These are phyloP conservation scores for Pseudogymnoascus sp. DNA, from an alignment of 2,329 filamentous ascomycete genomes.

Conservation along the genomic window DNA sequence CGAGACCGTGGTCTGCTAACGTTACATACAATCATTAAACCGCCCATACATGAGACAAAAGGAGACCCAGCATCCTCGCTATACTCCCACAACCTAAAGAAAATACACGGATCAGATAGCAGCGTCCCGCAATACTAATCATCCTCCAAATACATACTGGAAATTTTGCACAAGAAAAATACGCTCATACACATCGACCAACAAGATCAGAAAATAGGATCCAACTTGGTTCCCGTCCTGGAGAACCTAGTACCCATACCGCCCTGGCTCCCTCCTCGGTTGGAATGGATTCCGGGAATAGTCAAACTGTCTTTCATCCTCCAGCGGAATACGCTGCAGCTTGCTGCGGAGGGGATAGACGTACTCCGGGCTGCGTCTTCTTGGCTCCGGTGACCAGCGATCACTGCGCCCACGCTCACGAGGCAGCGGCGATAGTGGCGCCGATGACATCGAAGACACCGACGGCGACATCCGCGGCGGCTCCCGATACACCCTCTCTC, in stretches of 20 bases:
- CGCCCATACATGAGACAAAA: neutral
- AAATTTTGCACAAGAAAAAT: conserved; percentile 2
- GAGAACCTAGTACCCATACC: neutral
- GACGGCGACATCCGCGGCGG: neutral
- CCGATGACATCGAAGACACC: neutral
- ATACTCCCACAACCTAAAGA: neutral
- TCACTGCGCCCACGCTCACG: neutral
- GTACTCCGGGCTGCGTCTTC: neutral
- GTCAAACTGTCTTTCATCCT: neutral
- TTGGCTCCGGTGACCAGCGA: neutral
- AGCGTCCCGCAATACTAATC: conserved; percentile 5
- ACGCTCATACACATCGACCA: neutral
- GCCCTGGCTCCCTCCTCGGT: neutral
- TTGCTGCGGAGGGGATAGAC: neutral
- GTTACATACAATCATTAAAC: conserved; percentile 2
- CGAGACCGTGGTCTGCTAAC: neutral
- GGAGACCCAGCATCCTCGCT: neutral
- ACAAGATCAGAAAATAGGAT: neutral
- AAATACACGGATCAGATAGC: conserved; percentile 4
- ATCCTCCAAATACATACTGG: neutral
- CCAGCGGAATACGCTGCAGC: neutral
- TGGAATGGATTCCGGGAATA: neutral
- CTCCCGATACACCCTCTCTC: neutral
- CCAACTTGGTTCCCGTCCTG: neutral
- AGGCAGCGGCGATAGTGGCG: neutral